These are phyloP conservation scores for Tetratostichococcus sp. DNA, from an alignment of 139 green algal genomes.

Conservation along the genomic window DNA sequence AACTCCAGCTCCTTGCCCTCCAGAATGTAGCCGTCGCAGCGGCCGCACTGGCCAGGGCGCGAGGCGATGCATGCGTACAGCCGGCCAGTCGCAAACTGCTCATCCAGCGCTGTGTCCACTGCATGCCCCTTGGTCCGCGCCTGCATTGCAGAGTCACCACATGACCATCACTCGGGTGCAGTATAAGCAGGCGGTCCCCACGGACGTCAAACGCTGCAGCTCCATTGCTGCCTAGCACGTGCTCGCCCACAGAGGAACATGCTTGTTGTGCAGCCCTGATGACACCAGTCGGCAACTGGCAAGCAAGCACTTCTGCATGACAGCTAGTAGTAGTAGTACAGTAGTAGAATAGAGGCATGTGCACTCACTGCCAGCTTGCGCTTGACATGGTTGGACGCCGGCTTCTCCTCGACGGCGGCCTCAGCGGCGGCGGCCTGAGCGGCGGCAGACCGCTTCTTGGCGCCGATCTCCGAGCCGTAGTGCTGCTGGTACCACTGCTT, in stretches of 20 bases:
- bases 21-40: slow-evolving; percentile 84
- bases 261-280: too few species aligned
- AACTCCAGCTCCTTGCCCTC: slow-evolving; percentile 93
- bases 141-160: slow-evolving; percentile 31
- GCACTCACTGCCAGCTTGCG: slow-evolving; percentile 58
- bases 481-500: slow-evolving; percentile 92
- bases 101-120: slow-evolving; percentile 77
- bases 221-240: too few species aligned
- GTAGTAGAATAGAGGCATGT: too few species aligned
- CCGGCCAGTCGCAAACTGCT: slow-evolving; percentile 89
- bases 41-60: slow-evolving; percentile 58
- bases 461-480: slow-evolving; percentile 93
- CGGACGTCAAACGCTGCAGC: too few species aligned
- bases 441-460: slow-evolving; percentile 68
- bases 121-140: background rate
- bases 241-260: too few species aligned
- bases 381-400: slow-evolving; percentile 81
- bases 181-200: too few species aligned
- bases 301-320: too few species aligned
- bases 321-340: too few species aligned
- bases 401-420: slow-evolving; percentile 28
- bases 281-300: too few species aligned
- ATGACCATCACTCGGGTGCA: slow-evolving; percentile 1
- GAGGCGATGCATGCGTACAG: slow-evolving; percentile 63
- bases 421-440: slow-evolving; percentile 17